Evolutionary conservation across 306 rosid genomes (phyloP), one percentile per base, ranked within the genome.

Genomic region (Malus domestica): DNA sequence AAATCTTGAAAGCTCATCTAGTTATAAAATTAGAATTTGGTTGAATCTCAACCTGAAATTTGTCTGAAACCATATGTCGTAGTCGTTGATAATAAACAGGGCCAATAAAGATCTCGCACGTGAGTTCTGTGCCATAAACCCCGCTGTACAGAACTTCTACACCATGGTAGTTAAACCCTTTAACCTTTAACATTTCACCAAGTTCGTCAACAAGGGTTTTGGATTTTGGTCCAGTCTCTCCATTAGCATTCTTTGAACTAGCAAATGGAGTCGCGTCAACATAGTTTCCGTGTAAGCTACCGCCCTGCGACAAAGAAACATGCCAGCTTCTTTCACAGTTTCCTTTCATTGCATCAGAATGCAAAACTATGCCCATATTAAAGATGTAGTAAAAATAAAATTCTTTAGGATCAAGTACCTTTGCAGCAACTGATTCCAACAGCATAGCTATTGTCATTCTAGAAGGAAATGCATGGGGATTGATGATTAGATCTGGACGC

Each of bases 381-480:
- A 49, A 11, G 18, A 13, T 15, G 13, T 2, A 66, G 54, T 15
- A 67, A 5, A 29, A 23, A 30, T 33, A 30, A 30, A 76, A n/a
- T 68, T 60, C 22, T n/a, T 74, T 19, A 35, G 49, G 54, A 49
- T 52, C 29, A 11, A 44, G 72, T 88, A 92, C 99, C 99, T 95
- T 95, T 20, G 99, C 97, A 75, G 99, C 97, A 70, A 92, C 91
- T 40, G 97, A 95, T 83, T 95, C 97, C 91, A 95, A 80, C 82
- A 95, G 97, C 99, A 92, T 95, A 32, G 97, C 97, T 85, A 95
- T 95, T 18, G 99, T 95, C 99, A 95, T 95, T 79, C 99, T 85
- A n/a, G 97, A 95, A 78, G 99, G 99, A 86, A 95, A 95, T 76
- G 99, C 99, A 83, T 95, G 99, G 30, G 99, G 99, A 84, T 95